A percentile compares a stretch with the other conserved stretches of the same genome.
Conservation (phyloP, 73 alveolate species). For the Loxodes magnus region DNA sequence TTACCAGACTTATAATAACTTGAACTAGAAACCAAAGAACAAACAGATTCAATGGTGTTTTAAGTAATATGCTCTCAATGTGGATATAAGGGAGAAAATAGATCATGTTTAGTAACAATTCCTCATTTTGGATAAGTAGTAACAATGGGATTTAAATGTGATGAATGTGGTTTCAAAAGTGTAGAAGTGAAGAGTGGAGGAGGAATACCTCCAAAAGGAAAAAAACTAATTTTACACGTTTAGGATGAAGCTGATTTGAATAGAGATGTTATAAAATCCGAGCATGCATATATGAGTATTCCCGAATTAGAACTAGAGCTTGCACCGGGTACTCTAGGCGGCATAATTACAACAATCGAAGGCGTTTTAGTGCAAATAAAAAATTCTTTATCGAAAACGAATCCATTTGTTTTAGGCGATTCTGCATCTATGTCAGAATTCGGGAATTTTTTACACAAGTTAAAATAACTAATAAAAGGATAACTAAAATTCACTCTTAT, state of each 20-base stretch:
- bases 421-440: slow-evolving; percentile 35
- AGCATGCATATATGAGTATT: slow-evolving; percentile 58
- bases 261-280: slow-evolving; percentile 91
- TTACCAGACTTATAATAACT: too few relatives aligned
- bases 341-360: slow-evolving; percentile 88
- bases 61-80: too few relatives aligned
- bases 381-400: slow-evolving; percentile 16
- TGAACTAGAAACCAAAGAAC: too few relatives aligned
- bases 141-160: slow-evolving; percentile 89
- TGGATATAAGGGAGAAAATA: too few relatives aligned
- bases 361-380: slow-evolving; percentile 75
- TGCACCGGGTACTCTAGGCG: slow-evolving; percentile 76
- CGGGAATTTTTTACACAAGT: slow-evolving; percentile 38
- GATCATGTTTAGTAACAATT: slow-evolving; percentile 84
- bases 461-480: slow-evolving; percentile 45
- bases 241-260: slow-evolving; percentile 57
- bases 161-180: slow-evolving; percentile 78
- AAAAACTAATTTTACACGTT: slow-evolving; percentile 19
- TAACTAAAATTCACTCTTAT: slow-evolving; percentile 63
- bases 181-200: slow-evolving; percentile 92
- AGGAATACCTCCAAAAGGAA: slow-evolving; percentile 25
- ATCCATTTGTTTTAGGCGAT: slow-evolving; percentile 71
- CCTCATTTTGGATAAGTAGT: slow-evolving; percentile 94
- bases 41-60: too few relatives aligned
- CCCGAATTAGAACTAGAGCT: slow-evolving; percentile 93